Evolutionary conservation across 164 flowering plant species (phyloP).

Genomic region (Umbilicus rupestris): DNA sequence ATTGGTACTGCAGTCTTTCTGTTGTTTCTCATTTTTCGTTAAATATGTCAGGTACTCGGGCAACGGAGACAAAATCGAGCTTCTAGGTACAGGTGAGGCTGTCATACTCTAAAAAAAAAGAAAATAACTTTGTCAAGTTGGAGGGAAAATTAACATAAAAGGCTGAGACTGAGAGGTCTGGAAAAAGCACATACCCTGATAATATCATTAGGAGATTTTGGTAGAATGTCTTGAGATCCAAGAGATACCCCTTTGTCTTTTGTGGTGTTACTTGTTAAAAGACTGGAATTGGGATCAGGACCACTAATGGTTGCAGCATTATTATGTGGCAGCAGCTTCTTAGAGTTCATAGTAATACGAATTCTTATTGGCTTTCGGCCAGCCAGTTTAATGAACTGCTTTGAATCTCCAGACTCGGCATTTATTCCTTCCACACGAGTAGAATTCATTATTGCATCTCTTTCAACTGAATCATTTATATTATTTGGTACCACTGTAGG

Average conservation of each 20-base stretch:
- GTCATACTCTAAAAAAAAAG: slow-evolving; percentile 44
- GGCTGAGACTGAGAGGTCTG: not conserved
- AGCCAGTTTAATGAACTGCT: slow-evolving; percentile 18
- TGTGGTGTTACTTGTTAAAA: slow-evolving; percentile 32
- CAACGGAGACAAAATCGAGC: slow-evolving; percentile 43
- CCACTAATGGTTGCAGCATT: slow-evolving; percentile 71
- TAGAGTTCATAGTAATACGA: slow-evolving; percentile 64
- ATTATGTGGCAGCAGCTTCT: slow-evolving; percentile 33
- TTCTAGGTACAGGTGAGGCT: slow-evolving; percentile 24
- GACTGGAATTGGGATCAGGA: slow-evolving; percentile 55
- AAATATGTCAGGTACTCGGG: slow-evolving; percentile 31
- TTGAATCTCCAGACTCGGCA: not conserved
- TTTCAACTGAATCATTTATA: not conserved
- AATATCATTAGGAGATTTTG: slow-evolving; percentile 47
- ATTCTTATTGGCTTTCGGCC: slow-evolving; percentile 64
- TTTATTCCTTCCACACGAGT: not conserved
- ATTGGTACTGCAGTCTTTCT: not conserved
- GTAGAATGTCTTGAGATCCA: slow-evolving; percentile 15
- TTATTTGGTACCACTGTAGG: not conserved
- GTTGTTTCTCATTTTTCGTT: slow-evolving; percentile 8
- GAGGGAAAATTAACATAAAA: not conserved
- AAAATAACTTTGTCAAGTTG: not conserved
- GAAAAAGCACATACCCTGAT: slow-evolving; percentile 27
- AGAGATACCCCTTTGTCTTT: slow-evolving; percentile 29
- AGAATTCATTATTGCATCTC: not conserved